phyloP scores from a whole-genome alignment of 371 early-diverging fungal species.

The Lichtheimia ramosa region DNA sequence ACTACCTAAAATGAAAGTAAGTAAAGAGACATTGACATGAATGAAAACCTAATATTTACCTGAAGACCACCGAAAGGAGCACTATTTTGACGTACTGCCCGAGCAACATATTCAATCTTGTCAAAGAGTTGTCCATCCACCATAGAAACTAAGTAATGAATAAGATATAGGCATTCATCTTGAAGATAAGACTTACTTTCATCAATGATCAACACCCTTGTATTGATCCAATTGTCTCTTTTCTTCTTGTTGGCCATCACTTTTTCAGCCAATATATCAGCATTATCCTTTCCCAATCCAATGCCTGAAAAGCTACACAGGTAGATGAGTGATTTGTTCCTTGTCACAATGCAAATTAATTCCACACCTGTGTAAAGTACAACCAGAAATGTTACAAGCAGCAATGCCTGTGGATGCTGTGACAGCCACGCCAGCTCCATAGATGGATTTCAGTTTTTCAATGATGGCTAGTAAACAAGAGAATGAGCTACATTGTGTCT shows the following conservation, averaged over 20 bases:
- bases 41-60: conserved; percentile 27
- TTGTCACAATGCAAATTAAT: neutral
- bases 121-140: conserved; percentile 81
- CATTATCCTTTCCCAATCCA: conserved; percentile 60
- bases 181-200: conserved; percentile 60
- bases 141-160: conserved; percentile 76
- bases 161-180: neutral
- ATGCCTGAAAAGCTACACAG: conserved; percentile 69
- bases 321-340: neutral
- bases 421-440: conserved; percentile 56
- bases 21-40: neutral
- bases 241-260: conserved; percentile 28
- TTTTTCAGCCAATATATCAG: conserved; percentile 38
- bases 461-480: conserved; percentile 49
- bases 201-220: conserved; percentile 82
- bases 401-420: conserved; percentile 93
- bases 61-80: conserved; percentile 91
- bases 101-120: conserved; percentile 76
- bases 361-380: conserved; percentile 65
- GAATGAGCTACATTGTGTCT: neutral
- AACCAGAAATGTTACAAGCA: conserved; percentile 81
- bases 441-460: conserved; percentile 30
- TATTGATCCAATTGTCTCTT: conserved; percentile 56
- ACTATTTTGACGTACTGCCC: conserved; percentile 40
- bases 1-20: conserved; percentile 53